Evolutionary conservation across 2,329 filamentous ascomycete species (phyloP).

Genomic region (Talaromyces sp.): DNA sequence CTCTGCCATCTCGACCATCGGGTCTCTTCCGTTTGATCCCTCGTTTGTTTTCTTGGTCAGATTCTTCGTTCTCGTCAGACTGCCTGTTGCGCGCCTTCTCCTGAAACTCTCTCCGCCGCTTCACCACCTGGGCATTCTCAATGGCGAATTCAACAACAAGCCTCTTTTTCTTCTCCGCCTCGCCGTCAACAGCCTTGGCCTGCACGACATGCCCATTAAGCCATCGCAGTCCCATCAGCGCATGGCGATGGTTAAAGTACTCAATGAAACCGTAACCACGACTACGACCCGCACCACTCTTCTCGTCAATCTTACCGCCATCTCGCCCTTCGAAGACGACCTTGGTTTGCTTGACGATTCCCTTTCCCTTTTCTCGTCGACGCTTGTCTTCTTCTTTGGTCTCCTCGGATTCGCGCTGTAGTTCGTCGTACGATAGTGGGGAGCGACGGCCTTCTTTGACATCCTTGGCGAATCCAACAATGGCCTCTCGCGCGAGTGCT

Average conservation of each 20-base stretch:
- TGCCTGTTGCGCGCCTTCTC: constrained; percentile 19
- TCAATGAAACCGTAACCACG: constrained; percentile 97
- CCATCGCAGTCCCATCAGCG: constrained; percentile 90
- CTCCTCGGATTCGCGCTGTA: constrained; percentile 69
- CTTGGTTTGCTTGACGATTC: constrained; percentile 87
- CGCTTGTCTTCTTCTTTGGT: constrained; percentile 75
- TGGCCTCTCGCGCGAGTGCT: constrained; percentile 80
- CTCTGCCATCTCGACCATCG: constrained; percentile 3
- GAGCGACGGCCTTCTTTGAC: constrained; percentile 72
- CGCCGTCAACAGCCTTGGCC: constrained; percentile 22
- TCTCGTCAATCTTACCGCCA: constrained; percentile 76
- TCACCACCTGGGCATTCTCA: constrained; percentile 95
- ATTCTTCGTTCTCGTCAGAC: constrained; percentile 16
- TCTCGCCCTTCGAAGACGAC: constrained; percentile 86
- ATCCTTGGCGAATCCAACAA: constrained; percentile 89
- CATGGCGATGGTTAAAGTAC: constrained; percentile 88
- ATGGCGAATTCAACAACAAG: constrained; percentile 96
- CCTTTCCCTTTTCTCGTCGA: constrained; percentile 77
- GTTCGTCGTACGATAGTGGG: constrained; percentile 84
- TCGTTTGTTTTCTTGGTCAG: constrained; percentile 17
- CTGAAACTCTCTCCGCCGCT: constrained; percentile 53
- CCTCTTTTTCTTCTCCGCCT: constrained; percentile 73
- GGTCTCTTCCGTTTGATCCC: constrained; percentile 34
- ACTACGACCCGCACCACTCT: constrained; percentile 71
- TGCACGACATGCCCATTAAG: constrained; percentile 71